Percentiles rank a stretch among this genome's conserved stretches.
These are phyloP conservation scores for Diaporthe sp. DNA, from an alignment of 2,329 filamentous ascomycete genomes.

Conservation along the genomic window DNA sequence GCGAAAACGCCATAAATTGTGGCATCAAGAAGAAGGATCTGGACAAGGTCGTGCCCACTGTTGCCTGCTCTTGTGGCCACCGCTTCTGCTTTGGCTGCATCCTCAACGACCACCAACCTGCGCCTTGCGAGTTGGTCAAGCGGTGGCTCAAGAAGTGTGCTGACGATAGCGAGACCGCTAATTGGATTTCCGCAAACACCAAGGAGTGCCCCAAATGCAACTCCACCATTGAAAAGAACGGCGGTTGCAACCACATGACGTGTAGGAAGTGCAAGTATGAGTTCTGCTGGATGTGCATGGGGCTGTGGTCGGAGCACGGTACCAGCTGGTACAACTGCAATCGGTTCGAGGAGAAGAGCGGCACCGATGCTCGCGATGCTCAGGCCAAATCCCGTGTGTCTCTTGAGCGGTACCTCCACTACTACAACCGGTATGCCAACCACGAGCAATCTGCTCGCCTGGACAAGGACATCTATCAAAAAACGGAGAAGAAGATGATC, in stretches of 20 bases:
- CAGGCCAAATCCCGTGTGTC: constrained; percentile 93
- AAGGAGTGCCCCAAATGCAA: constrained; percentile 97
- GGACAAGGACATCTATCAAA: constrained; percentile 94
- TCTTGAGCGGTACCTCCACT: constrained; percentile 96
- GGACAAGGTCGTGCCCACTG: constrained; percentile 87
- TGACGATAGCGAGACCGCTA: constrained; percentile 97
- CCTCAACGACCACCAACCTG: constrained; percentile 90
- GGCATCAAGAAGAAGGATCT: constrained; percentile 89
- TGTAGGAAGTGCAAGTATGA: constrained; percentile 96
- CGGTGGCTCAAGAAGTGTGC: constrained; percentile 98
- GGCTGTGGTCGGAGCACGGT: constrained; percentile 96
- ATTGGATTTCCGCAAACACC: constrained; percentile 99
- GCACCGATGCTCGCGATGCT: constrained; percentile 88
- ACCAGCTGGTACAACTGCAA: constrained; percentile 99
- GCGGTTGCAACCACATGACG: constrained; percentile 98
- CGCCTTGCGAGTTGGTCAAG: constrained; percentile 92
- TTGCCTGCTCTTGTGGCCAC: constrained; percentile 86
- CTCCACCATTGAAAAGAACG: constrained; percentile 99
- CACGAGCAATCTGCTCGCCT: constrained; percentile 98
- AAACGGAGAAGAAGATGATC: constrained; percentile 99
- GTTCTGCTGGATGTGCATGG: constrained; percentile 99
- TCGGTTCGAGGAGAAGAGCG: constrained; percentile 95
- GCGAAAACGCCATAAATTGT: constrained; percentile 92
- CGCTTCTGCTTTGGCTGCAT: constrained; percentile 97
- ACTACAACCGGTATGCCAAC: constrained; percentile 99